Evolutionary conservation across 2,329 filamentous ascomycete genomes (phyloP), one percentile per base, ranked within the genome.

Genomic region (Gliomastix tumulicola): DNA sequence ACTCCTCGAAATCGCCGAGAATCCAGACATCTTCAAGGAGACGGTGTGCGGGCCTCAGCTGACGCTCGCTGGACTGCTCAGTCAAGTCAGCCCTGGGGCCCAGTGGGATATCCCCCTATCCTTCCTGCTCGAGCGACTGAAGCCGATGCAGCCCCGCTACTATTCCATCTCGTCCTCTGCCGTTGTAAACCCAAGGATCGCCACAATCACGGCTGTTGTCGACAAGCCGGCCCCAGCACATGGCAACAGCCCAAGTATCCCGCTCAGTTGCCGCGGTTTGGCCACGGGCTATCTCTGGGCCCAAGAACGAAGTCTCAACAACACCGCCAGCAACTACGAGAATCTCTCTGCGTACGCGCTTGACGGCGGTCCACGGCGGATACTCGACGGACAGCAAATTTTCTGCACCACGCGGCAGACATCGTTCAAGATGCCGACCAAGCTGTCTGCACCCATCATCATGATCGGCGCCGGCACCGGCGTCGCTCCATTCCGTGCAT

Each of bases 231-330:
- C 10, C 41, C 4, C 37, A 21, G 19, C 42, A 35, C 20, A 28
- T 32, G n/a, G n/a, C n/a, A n/a, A n/a, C n/a, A n/a, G n/a, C n/a
- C 22, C 21, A 20, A 18, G 21, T 23, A 13, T 27, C 19, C 17
- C 35, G 30, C 15, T 34, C 32, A 8, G 40, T 53, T 85, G 98
- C 22, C 41, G 38, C 7, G 53, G 46, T 5, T 35, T 53, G 8
- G 46, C 53, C 3, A 54, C 50, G 1, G 52, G 50, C 30, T 55
- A 55, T 15, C 47, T 55, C 11, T 16, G 9, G 15, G 34, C 34
- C 4, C n/a, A 98, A 43, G 96, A 95, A 68, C 84, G 96, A 61
- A 96, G 94, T 74, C 92, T 97, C 59, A 87, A 96, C 50, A 87
- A 84, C 42, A 88, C 94, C 25, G 33, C 22, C 16, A 9, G n/a